A percentile compares a stretch with the other conserved stretches of the same genome.
These are phyloP conservation scores for Hygrophorus pudorinus DNA, from an alignment of 768 basidiomycete genomes.

Conservation along the genomic window DNA sequence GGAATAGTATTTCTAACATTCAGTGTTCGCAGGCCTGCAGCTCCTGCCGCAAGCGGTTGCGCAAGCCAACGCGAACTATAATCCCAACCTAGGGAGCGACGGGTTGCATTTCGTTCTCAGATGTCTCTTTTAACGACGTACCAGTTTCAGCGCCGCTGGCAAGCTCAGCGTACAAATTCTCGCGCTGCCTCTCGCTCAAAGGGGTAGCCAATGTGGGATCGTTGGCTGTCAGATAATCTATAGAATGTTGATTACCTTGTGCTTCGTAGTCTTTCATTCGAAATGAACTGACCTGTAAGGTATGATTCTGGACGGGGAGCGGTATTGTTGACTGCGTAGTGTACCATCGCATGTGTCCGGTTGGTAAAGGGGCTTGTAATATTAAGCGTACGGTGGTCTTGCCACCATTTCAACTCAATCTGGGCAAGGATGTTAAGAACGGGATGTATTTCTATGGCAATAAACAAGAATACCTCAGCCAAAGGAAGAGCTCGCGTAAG, in stretches of 20 bases:
- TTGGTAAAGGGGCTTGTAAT: constrained; percentile 67
- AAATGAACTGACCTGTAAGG: constrained; percentile 33
- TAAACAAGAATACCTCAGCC: constrained; percentile 48
- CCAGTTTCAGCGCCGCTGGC: constrained; percentile 85
- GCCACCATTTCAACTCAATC: constrained; percentile 83
- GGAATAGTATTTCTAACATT: constrained; percentile 64
- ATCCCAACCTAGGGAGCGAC: constrained; percentile 33
- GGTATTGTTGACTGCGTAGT: constrained; percentile 69
- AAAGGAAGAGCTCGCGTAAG: constrained; percentile 74
- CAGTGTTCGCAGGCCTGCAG: constrained; percentile 54
- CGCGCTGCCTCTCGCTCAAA: constrained; percentile 49
- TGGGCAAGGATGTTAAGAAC: constrained; percentile 16
- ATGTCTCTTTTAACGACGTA: constrained; percentile 10
- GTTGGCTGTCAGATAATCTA: constrained; percentile 75
- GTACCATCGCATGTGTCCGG: constrained; percentile 53
- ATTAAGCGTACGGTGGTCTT: constrained; percentile 54
- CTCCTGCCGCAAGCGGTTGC: constrained; percentile 24
- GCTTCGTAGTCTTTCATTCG: background rate
- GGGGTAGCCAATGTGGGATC: constrained; percentile 44
- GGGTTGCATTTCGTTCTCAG: background rate
- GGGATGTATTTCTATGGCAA: background rate
- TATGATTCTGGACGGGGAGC: constrained; percentile 89
- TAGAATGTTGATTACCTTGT: constrained; percentile 5
- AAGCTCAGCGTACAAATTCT: constrained; percentile 74
- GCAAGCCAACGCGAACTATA: constrained; percentile 43